A percentile compares a stretch with the other conserved stretches of the same genome.
Evolutionary conservation across 805 yeast species (phyloP).

Genomic region (Starmera quercuum): DNA sequence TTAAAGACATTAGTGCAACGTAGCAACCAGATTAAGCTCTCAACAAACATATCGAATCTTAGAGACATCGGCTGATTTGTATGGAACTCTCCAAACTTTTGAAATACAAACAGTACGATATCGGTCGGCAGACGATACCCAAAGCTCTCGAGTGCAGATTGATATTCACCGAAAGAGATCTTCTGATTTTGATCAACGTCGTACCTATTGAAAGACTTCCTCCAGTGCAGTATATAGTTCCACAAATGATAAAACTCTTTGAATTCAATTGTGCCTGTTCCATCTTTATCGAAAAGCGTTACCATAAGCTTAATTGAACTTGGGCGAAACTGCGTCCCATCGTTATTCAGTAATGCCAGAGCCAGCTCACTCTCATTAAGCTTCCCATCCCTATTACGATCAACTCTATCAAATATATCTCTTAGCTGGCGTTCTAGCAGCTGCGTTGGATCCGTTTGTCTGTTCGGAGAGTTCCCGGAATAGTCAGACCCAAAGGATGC

Average conservation of each 20-base stretch:
- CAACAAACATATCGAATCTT: slow-evolving; percentile 78
- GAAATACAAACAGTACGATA: slow-evolving; percentile 50
- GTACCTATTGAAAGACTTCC: slow-evolving; percentile 52
- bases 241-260: slow-evolving; percentile 62
- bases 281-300: slow-evolving; percentile 48
- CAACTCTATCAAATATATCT: slow-evolving; percentile 46
- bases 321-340: slow-evolving; percentile 52
- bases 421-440: slow-evolving; percentile 37
- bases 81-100: slow-evolving; percentile 38
- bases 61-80: slow-evolving; percentile 30
- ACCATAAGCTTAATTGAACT: slow-evolving; percentile 58
- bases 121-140: slow-evolving; percentile 56
- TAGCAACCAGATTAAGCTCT: slow-evolving; percentile 67
- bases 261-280: slow-evolving; percentile 37
- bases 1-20: slow-evolving; percentile 74
- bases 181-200: slow-evolving; percentile 52
- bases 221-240: slow-evolving; percentile 63
- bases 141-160: slow-evolving; percentile 51
- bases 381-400: slow-evolving; percentile 44
- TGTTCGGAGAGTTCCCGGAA: too few species aligned
- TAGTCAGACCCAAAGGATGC: too few species aligned
- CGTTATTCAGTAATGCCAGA: slow-evolving; percentile 52
- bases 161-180: slow-evolving; percentile 60
- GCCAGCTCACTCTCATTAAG: slow-evolving; percentile 52
- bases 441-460: slow-evolving; percentile 9